A percentile compares a stretch with the other conserved stretches of the same genome.
phyloP scores from a whole-genome alignment of 2,329 filamentous ascomycete genomes.

The Phoma herbarum region DNA sequence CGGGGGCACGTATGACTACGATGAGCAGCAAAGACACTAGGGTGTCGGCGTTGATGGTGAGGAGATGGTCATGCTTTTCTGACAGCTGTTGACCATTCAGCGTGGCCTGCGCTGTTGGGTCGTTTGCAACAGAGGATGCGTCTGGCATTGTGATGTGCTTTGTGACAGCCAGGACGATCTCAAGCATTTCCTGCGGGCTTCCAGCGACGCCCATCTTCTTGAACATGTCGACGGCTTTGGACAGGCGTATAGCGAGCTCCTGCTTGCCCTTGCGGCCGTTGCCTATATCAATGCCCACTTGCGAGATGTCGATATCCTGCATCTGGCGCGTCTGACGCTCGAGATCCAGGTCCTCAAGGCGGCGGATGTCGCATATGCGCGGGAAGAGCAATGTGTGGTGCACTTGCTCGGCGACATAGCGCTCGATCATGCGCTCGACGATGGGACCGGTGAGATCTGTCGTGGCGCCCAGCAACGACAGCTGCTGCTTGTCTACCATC shows the following conservation, averaged over 20 bases:
- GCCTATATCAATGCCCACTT: conserved; percentile 88
- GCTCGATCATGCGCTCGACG: conserved; percentile 93
- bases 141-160: conserved; percentile 78
- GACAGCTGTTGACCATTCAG: conserved; percentile 45
- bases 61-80: conserved; percentile 63
- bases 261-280: conserved; percentile 81
- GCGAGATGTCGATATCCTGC: conserved; percentile 91
- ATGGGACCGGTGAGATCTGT: conserved; percentile 92
- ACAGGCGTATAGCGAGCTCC: conserved; percentile 78
- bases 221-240: conserved; percentile 85
- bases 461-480: conserved; percentile 88
- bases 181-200: conserved; percentile 89
- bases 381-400: conserved; percentile 87
- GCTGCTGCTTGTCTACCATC: conserved; percentile 91
- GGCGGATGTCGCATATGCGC: conserved; percentile 77
- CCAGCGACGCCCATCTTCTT: conserved; percentile 80
- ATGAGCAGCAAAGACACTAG: conserved; percentile 90
- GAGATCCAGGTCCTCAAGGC: conserved; percentile 83
- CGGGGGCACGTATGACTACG: conserved; percentile 89
- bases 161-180: conserved; percentile 78
- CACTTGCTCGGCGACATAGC: conserved; percentile 91
- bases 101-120: conserved; percentile 42
- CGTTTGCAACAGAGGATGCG: conserved; percentile 28
- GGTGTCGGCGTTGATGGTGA: conserved; percentile 86
- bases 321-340: conserved; percentile 92